Evolutionary conservation across 2,329 filamentous ascomycete genomes (phyloP).

Genomic region (Cordyceps tenuipes): DNA sequence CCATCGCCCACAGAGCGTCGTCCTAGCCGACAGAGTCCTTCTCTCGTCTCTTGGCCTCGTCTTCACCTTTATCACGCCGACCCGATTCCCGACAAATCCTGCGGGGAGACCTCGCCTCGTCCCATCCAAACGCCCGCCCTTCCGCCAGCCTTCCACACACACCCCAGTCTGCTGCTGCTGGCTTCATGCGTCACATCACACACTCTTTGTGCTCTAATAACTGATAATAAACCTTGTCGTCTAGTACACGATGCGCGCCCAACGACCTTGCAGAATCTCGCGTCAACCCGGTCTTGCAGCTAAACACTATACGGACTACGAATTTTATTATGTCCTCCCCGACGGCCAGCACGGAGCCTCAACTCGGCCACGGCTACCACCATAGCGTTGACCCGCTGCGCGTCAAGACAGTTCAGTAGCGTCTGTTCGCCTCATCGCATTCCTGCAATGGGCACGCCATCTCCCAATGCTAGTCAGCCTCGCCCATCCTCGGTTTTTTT

Average conservation of each 20-base stretch:
- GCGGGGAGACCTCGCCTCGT: neutral
- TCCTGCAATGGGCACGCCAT: constrained; percentile 3
- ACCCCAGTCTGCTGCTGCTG: neutral
- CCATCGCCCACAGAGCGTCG: neutral
- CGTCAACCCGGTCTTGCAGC: neutral
- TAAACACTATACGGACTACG: too few relatives aligned
- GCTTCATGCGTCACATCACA: neutral
- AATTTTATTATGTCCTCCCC: neutral
- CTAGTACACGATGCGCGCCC: neutral
- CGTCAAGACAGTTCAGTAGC: neutral
- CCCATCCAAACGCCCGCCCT: neutral
- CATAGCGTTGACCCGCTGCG: neutral
- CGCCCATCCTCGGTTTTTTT: neutral
- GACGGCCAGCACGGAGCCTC: neutral
- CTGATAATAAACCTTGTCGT: neutral
- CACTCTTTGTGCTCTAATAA: neutral
- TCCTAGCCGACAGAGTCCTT: neutral
- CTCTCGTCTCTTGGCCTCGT: neutral
- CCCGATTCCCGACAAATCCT: neutral
- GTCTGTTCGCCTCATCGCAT: neutral
- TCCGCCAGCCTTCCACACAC: neutral
- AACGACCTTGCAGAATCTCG: neutral
- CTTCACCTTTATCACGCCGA: neutral
- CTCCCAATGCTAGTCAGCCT: neutral
- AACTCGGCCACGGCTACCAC: neutral